A percentile compares a stretch with the other conserved stretches of the same genome.
phyloP scores from a whole-genome alignment of 2,329 filamentous ascomycete genomes.

The Sarocladium brachiariae region DNA sequence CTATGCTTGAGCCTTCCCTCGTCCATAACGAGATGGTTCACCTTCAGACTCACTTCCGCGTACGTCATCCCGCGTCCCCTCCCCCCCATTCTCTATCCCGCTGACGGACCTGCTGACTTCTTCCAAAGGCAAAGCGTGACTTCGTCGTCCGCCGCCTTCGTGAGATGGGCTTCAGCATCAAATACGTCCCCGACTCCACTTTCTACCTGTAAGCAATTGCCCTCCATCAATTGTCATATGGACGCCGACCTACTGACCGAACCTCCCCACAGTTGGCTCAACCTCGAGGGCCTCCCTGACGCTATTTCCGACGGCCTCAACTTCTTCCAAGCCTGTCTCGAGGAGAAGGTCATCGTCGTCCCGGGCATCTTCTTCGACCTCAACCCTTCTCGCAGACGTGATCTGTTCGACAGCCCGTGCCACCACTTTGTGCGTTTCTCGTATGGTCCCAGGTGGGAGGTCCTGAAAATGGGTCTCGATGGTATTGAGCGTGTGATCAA shows the following conservation, averaged over 20 bases:
- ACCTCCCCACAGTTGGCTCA: conserved; percentile 36
- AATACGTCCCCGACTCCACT: conserved; percentile 79
- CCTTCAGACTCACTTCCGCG: conserved; percentile 78
- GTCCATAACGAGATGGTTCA: conserved; percentile 84
- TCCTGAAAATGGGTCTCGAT: conserved; percentile 70
- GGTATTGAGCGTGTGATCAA: conserved; percentile 76
- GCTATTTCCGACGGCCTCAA: conserved; percentile 87
- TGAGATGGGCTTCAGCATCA: conserved; percentile 81
- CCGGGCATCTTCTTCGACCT: conserved; percentile 97
- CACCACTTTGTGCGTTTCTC: conserved; percentile 85
- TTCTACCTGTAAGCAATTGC: conserved; percentile 62
- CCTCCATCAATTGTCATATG: not conserved
- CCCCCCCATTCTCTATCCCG: not conserved
- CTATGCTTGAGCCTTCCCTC: conserved; percentile 81
- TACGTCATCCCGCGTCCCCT: too few relatives aligned
- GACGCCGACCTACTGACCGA: not conserved
- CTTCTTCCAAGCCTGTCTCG: conserved; percentile 91
- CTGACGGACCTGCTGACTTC: conserved; percentile 15
- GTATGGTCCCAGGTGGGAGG: conserved; percentile 77
- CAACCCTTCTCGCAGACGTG: conserved; percentile 81
- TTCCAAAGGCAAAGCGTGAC: conserved; percentile 71
- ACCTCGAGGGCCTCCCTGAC: conserved; percentile 62
- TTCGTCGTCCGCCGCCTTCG: conserved; percentile 75
- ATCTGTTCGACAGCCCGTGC: conserved; percentile 90
- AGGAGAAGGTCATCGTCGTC: conserved; percentile 93